Evolutionary conservation across 2,329 filamentous ascomycete species (phyloP), one percentile per base, ranked within the genome.

Genomic region (Aspergillus brasiliensis): DNA sequence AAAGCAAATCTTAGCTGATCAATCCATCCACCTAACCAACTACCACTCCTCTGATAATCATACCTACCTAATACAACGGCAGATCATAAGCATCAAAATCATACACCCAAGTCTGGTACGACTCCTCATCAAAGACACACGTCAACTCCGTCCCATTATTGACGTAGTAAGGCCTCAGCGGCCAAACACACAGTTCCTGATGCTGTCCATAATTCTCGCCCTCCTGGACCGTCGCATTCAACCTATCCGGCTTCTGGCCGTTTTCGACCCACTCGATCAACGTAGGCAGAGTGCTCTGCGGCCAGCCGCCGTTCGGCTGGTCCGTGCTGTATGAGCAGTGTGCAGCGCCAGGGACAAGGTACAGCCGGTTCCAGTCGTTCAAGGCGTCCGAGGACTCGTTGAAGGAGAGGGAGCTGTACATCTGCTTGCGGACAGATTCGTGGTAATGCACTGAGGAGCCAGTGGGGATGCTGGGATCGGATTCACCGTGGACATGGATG

Each of bases 401-500:
- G 58, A 75, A 76, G 2, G 71, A 67, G 6, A 77, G 42, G 17
- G 75, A 63, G 3, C 78, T 73, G 68, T 82, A 82, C 81, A 85
- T 83, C 70, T 80, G 75, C 2, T 65, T 66, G 34, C 80, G 80
- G 38, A 86, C 84, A 2, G 82, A 81, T 56, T 86, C 77, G 71
- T 78, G 81, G 75, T 86, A 87, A 66, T 79, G 82, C 1, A 84
- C 79, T 0, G 83, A 85, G 0, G 82, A 84, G 5, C 76, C 82
- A 0, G 84, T 70, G 1, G 84, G 84, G 60, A 87, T 75, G 7
- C 77, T 80, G 13, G 76, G 70, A 68, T 86, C 85, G 0, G 80
- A 81, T 70, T 86, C 83, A 54, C 84, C 84, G 71, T 87, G 84
- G 73, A 80, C 85, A 69, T 86, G 83, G 10, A 87, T 72, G 3